Evolutionary conservation across 2,329 filamentous ascomycete species (phyloP).

Genomic region (Setomelanomma holmii): DNA sequence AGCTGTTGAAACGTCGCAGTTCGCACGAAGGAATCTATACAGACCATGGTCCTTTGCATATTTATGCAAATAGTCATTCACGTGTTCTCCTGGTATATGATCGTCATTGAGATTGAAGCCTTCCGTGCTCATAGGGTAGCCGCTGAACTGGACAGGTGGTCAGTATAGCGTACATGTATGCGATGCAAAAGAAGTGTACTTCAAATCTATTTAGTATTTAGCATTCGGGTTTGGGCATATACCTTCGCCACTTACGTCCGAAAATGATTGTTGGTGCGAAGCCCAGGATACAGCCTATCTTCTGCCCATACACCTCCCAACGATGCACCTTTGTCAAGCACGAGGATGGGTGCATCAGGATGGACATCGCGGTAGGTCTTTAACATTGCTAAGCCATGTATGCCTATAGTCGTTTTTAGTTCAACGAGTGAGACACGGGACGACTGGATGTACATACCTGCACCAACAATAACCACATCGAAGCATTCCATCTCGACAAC

Average conservation of each 20-base stretch:
- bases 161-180: background rate
- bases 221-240: background rate
- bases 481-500: slow-evolving; percentile 7
- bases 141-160: slow-evolving; percentile 41
- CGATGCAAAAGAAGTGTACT: slow-evolving; percentile 5
- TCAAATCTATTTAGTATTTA: slow-evolving; percentile 21
- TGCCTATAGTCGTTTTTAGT: slow-evolving; percentile 22
- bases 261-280: slow-evolving; percentile 55
- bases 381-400: slow-evolving; percentile 56
- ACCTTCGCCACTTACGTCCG: slow-evolving; percentile 36
- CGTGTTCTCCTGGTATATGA: slow-evolving; percentile 66
- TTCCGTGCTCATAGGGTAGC: slow-evolving; percentile 40
- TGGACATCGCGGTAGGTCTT: slow-evolving; percentile 58
- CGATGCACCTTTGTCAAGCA: slow-evolving; percentile 53
- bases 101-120: slow-evolving; percentile 50
- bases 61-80: slow-evolving; percentile 64
- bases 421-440: too few relatives aligned
- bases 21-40: slow-evolving; percentile 56
- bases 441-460: too few relatives aligned
- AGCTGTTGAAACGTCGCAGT: slow-evolving; percentile 59
- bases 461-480: slow-evolving; percentile 39
- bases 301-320: slow-evolving; percentile 54
- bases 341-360: slow-evolving; percentile 48
- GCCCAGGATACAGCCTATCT: slow-evolving; percentile 53
- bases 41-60: slow-evolving; percentile 55